Percentiles rank a stretch among this genome's conserved stretches.
Conservation (phyloP, 331 rosid species). For the Pyracantha coccinea region DNA sequence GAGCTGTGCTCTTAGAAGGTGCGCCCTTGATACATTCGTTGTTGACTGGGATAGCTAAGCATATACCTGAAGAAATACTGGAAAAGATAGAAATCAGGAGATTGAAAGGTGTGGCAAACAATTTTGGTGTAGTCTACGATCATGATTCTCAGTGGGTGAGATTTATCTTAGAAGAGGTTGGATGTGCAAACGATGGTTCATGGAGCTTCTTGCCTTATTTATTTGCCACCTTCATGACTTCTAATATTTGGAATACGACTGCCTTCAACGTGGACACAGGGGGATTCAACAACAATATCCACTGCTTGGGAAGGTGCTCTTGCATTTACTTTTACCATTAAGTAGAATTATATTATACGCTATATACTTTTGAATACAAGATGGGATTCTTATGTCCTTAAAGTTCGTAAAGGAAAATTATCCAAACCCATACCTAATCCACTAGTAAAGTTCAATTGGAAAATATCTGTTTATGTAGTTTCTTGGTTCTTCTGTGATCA, state of each 20-base stretch:
- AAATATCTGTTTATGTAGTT: background rate
- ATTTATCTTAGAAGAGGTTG: slow-evolving; percentile 84
- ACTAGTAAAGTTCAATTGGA: background rate
- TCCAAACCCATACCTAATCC: background rate
- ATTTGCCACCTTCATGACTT: slow-evolving; percentile 90
- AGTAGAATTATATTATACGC: background rate
- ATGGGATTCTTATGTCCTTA: background rate
- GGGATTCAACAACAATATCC: slow-evolving; percentile 88
- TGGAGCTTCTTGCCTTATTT: slow-evolving; percentile 94
- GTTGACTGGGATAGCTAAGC: slow-evolving; percentile 64
- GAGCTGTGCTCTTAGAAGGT: slow-evolving; percentile 78
- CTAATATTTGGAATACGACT: slow-evolving; percentile 80
- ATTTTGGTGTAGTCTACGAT: slow-evolving; percentile 54
- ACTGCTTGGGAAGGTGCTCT: slow-evolving; percentile 88
- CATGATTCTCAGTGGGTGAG: slow-evolving; percentile 91
- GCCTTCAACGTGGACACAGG: slow-evolving; percentile 94
- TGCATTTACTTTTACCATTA: background rate
- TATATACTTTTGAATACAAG: background rate
- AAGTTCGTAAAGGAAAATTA: background rate
- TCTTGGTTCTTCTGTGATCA: slow-evolving; percentile 9
- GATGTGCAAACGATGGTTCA: slow-evolving; percentile 93
- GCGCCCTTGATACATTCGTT: slow-evolving; percentile 81
- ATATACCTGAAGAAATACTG: slow-evolving; percentile 76
- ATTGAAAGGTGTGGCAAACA: slow-evolving; percentile 78
- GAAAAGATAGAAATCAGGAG: slow-evolving; percentile 73